phyloP scores from a whole-genome alignment of 768 basidiomycete genomes.

The Trametes gibbosa region DNA sequence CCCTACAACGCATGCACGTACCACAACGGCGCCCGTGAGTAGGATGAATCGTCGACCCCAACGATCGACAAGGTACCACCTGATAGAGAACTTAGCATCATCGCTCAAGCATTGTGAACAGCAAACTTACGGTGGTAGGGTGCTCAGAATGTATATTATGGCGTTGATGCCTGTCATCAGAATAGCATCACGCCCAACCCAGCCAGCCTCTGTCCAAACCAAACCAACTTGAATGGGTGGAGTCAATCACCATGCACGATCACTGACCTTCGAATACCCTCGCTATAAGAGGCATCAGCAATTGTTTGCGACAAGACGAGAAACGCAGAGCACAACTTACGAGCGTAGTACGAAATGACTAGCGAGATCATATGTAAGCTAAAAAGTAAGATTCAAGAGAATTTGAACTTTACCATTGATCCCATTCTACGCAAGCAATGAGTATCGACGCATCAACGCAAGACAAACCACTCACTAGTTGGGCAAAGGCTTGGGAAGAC shows the following conservation, averaged over 20 bases:
- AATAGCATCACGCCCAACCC: constrained; percentile 90
- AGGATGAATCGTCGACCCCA: constrained; percentile 89
- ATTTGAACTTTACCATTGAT: constrained; percentile 70
- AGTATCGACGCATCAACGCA: neutral
- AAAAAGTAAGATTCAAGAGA: neutral
- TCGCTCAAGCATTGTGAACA: neutral
- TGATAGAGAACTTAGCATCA: constrained; percentile 27
- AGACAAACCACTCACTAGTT: constrained; percentile 58
- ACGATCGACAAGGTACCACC: constrained; percentile 92
- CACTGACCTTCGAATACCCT: constrained; percentile 85
- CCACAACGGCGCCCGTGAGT: constrained; percentile 78
- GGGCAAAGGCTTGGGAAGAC: constrained; percentile 95
- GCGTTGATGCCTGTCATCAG: constrained; percentile 96
- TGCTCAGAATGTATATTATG: constrained; percentile 74
- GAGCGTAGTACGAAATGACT: constrained; percentile 95
- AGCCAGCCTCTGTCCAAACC: constrained; percentile 73
- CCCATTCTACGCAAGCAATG: constrained; percentile 61
- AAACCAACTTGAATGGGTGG: constrained; percentile 9
- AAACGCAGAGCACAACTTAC: constrained; percentile 46
- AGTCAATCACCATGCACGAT: neutral
- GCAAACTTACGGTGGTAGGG: constrained; percentile 70
- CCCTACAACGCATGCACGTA: constrained; percentile 34
- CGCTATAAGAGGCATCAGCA: constrained; percentile 39
- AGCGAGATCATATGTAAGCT: neutral
- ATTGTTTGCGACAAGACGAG: neutral